A percentile compares a stretch with the other conserved stretches of the same genome.
Conservation (phyloP, 176 grass and related monocot species). For the Poa annua region DNA sequence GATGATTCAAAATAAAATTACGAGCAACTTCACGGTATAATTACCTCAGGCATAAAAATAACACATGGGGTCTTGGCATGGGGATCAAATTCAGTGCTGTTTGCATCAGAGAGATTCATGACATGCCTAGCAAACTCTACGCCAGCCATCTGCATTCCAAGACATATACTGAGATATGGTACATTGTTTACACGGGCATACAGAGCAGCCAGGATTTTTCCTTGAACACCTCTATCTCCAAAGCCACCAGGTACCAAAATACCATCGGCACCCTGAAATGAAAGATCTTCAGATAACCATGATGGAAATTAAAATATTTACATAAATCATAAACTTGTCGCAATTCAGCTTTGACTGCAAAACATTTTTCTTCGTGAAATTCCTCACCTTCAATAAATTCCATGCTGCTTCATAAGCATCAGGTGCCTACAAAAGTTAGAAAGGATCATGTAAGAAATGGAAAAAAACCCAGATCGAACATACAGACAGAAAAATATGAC, state of each 20-base stretch:
- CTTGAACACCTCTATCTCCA: conserved; percentile 82
- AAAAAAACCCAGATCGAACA: not conserved
- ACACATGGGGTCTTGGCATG: conserved; percentile 60
- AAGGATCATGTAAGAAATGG: conserved; percentile 37
- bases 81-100: conserved; percentile 76
- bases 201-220: conserved; percentile 81
- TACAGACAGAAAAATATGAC: not conserved
- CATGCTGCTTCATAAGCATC: conserved; percentile 66
- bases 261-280: conserved; percentile 64
- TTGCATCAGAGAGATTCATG: conserved; percentile 59
- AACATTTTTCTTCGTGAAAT: not conserved
- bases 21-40: conserved; percentile 9
- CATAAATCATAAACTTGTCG: not conserved
- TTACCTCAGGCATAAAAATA: conserved; percentile 89
- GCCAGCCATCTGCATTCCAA: conserved; percentile 90
- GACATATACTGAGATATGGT: conserved; percentile 82
- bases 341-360: not conserved
- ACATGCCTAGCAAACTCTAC: conserved; percentile 73
- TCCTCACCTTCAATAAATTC: conserved; percentile 65
- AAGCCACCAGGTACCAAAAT: conserved; percentile 88
- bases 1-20: not conserved
- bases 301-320: conserved; percentile 1
- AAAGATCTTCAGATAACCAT: conserved; percentile 42
- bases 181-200: conserved; percentile 79
- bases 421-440: conserved; percentile 55